Conservation (phyloP, 345 rosid species). For the Sapria himalayana region DNA sequence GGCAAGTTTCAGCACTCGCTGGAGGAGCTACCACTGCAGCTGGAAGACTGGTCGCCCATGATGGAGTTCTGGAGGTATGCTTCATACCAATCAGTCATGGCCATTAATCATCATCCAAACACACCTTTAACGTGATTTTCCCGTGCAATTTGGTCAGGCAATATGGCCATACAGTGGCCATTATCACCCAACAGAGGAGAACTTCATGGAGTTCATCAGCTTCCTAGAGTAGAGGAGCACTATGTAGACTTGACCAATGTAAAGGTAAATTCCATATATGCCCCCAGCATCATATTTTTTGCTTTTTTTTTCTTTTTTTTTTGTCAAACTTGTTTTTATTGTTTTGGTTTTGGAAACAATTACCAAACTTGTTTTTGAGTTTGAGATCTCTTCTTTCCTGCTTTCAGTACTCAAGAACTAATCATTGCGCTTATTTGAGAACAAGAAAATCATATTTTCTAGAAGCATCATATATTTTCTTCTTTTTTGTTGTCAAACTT, state of each 20-base stretch:
- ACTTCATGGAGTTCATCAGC: conserved; percentile 28
- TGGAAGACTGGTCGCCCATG: conserved; percentile 35
- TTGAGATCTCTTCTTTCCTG: too few relatives aligned
- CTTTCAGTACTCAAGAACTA: too few relatives aligned
- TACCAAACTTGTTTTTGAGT: too few relatives aligned
- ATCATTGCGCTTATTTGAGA: too few relatives aligned
- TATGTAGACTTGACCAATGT: conserved; percentile 34
- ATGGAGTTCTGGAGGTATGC: conserved; percentile 27
- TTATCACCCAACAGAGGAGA: conserved; percentile 47
- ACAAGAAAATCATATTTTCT: too few relatives aligned
- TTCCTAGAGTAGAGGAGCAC: conserved; percentile 35
- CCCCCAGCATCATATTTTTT: neutral
- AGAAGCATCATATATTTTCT: too few relatives aligned
- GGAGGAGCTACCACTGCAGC: conserved; percentile 64
- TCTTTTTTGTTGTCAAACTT: too few relatives aligned
- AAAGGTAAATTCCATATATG: conserved; percentile 17
- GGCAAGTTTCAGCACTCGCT: conserved; percentile 59
- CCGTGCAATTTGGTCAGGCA: conserved; percentile 15
- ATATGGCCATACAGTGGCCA: conserved; percentile 63
- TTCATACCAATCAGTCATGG: neutral
- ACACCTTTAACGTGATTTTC: neutral
- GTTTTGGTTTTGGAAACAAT: too few relatives aligned
- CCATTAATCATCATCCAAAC: neutral
- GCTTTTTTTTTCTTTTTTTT: neutral
- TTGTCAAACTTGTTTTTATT: neutral